phyloP scores from a whole-genome alignment of 2,329 filamentous ascomycete genomes.

The Talaromyces islandicus region DNA sequence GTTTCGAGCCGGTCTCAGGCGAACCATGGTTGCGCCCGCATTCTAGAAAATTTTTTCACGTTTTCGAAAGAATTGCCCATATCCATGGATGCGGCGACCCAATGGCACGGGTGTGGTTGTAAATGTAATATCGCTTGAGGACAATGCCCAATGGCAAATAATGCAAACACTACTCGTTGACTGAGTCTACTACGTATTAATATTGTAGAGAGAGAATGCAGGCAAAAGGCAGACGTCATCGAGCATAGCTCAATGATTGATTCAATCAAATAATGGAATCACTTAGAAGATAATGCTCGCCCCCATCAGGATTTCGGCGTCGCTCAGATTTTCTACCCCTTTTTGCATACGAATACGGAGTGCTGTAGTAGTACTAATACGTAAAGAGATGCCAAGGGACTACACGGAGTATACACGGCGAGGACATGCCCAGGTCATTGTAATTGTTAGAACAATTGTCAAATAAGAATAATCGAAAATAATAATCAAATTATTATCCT shows the following conservation, averaged over 20 bases:
- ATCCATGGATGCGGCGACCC: not conserved
- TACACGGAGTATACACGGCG: no score
- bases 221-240: not conserved
- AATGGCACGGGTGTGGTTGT: not conserved
- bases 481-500: no score
- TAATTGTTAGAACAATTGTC: no score
- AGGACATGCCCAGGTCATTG: no score
- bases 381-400: not conserved
- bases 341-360: not conserved
- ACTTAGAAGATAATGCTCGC: not conserved
- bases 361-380: no score
- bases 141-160: no score
- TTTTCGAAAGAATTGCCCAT: not conserved
- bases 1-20: not conserved
- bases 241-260: not conserved
- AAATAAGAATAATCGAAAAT: no score
- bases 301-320: not conserved
- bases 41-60: not conserved
- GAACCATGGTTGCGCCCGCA: not conserved
- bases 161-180: no score
- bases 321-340: not conserved
- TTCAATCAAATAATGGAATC: not conserved
- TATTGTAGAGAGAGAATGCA: no score
- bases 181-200: no score
- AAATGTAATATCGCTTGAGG: not conserved